phyloP scores from a whole-genome alignment of 495 filamentous ascomycete genomes.

The Penicillium cataractarum region DNA sequence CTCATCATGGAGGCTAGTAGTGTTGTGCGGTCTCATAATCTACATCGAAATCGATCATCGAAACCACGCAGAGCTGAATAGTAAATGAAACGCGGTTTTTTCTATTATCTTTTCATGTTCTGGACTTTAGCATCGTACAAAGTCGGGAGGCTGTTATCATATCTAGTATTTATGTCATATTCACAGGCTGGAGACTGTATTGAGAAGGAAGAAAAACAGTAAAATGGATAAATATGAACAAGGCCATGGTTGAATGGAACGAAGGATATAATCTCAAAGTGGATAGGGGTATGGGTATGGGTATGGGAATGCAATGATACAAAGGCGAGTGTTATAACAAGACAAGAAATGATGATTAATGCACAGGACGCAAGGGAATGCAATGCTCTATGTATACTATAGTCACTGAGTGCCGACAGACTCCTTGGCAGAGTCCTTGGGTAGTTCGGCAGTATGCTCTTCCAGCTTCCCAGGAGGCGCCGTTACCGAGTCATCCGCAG shows the following conservation, averaged over 20 bases:
- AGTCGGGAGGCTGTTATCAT: too few species aligned
- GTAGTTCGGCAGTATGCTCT: not conserved
- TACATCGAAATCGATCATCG: not conserved
- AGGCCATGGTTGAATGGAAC: conserved; percentile 2
- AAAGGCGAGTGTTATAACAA: conserved; percentile 14
- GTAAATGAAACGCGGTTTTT: too few species aligned
- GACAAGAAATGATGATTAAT: not conserved
- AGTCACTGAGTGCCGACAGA: conserved; percentile 3
- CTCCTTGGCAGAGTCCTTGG: conserved; percentile 1
- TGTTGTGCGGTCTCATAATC: not conserved
- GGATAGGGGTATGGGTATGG: not conserved
- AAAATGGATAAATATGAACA: conserved; percentile 3
- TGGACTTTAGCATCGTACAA: too few species aligned
- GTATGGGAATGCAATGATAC: conserved; percentile 17
- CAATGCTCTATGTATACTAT: conserved; percentile 1
- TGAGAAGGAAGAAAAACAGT: not conserved
- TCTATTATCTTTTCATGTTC: not conserved
- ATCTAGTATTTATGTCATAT: conserved; percentile 3
- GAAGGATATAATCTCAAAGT: conserved; percentile 9
- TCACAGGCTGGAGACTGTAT: not conserved
- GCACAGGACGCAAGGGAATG: not conserved
- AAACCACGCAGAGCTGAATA: not conserved
- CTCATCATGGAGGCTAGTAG: not conserved
- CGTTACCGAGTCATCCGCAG: conserved; percentile 3
- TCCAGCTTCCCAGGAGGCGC: conserved; percentile 14